phyloP scores from a whole-genome alignment of 2,329 filamentous ascomycete genomes.

The Penicillium sp. region DNA sequence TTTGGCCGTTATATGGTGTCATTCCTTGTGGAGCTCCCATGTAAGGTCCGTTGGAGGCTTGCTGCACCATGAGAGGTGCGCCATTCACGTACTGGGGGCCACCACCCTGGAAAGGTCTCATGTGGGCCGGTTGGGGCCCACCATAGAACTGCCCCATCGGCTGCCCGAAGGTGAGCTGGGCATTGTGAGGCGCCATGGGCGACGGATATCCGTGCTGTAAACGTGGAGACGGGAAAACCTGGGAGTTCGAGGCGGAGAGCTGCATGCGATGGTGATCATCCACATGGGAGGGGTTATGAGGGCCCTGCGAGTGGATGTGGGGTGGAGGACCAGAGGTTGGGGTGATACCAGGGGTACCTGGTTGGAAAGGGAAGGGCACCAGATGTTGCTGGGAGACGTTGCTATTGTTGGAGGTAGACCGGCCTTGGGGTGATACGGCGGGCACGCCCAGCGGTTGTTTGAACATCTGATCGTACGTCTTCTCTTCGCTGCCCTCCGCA shows the following conservation, averaged over 20 bases:
- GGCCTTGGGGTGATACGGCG: slow-evolving; percentile 67
- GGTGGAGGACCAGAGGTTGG: slow-evolving; percentile 68
- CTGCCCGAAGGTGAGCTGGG: slow-evolving; percentile 68
- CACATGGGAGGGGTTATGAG: slow-evolving; percentile 66
- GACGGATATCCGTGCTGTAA: slow-evolving; percentile 67
- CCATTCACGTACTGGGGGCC: slow-evolving; percentile 68
- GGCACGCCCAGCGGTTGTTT: slow-evolving; percentile 60
- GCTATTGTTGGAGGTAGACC: slow-evolving; percentile 54
- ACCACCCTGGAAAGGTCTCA: slow-evolving; percentile 68
- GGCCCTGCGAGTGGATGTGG: slow-evolving; percentile 63
- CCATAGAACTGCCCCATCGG: slow-evolving; percentile 67
- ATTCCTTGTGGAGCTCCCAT: slow-evolving; percentile 70
- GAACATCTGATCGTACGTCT: slow-evolving; percentile 76
- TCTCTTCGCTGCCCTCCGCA: slow-evolving; percentile 65
- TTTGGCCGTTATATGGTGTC: slow-evolving; percentile 64
- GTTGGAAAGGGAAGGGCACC: slow-evolving; percentile 76
- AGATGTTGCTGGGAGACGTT: slow-evolving; percentile 80
- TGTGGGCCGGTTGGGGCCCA: slow-evolving; percentile 66
- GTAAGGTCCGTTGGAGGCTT: slow-evolving; percentile 63
- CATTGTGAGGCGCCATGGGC: slow-evolving; percentile 61
- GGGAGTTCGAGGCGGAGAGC: slow-evolving; percentile 75
- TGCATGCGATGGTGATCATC: slow-evolving; percentile 83
- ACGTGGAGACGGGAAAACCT: slow-evolving; percentile 81
- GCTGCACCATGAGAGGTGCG: slow-evolving; percentile 78
- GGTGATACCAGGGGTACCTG: slow-evolving; percentile 63